A percentile compares a stretch with the other conserved stretches of the same genome.
Evolutionary conservation across 2,329 filamentous ascomycete genomes (phyloP).

Genomic region (Coniochaeta ligniaria): DNA sequence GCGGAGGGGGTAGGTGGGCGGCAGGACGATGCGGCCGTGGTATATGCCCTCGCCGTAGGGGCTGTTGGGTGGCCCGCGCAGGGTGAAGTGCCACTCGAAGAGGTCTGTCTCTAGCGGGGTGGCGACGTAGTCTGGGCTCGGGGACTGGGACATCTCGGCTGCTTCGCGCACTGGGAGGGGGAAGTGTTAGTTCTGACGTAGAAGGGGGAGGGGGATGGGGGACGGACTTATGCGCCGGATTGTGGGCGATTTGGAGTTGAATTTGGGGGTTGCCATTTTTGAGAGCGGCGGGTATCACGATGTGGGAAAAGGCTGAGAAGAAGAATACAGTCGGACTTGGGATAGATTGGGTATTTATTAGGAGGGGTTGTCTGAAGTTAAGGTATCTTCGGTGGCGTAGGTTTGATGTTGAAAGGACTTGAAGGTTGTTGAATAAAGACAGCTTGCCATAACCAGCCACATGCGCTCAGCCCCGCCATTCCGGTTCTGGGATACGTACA

Average conservation of each 20-base stretch:
- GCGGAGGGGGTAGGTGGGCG: slow-evolving; percentile 81
- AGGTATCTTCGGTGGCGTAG: not conserved
- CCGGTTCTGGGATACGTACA: not conserved
- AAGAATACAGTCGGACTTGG: not conserved
- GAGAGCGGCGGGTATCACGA: not conserved
- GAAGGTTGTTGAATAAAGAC: not conserved
- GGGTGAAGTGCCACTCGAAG: slow-evolving; percentile 98
- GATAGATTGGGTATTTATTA: not conserved
- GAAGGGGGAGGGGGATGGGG: slow-evolving; percentile 1
- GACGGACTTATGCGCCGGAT: slow-evolving; percentile 73
- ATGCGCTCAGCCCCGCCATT: not conserved
- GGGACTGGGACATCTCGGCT: slow-evolving; percentile 70
- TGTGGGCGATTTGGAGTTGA: slow-evolving; percentile 74
- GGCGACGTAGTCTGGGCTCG: slow-evolving; percentile 80
- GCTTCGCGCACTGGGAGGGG: slow-evolving; percentile 70
- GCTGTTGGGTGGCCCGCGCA: slow-evolving; percentile 79
- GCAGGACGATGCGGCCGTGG: slow-evolving; percentile 90
- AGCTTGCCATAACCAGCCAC: not conserved
- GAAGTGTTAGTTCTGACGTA: slow-evolving; percentile 1
- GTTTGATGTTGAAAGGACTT: not conserved
- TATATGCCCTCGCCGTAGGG: slow-evolving; percentile 79
- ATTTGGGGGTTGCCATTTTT: slow-evolving; percentile 30
- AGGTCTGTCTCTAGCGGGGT: slow-evolving; percentile 81
- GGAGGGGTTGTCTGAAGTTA: not conserved
- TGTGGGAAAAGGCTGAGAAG: not conserved